Base-by-base conservation (phyloP, 306 rosid genomes). In the Aeschynomene evenia region DNA sequence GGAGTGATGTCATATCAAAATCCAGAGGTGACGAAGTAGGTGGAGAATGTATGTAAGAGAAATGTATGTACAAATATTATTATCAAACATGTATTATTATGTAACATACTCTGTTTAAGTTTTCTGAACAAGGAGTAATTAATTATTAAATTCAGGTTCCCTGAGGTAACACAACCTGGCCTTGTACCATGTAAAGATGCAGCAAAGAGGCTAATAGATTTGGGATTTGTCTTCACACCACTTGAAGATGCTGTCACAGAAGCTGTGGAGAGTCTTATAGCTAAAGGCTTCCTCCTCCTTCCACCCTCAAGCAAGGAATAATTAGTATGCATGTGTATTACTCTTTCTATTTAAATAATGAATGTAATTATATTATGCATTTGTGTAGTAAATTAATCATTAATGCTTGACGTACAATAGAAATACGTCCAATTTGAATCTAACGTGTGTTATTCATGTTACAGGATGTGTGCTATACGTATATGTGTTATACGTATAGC, bases 141-240 rank as follows among this genome's bases (percentile, higher is more conserved):
- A n/a, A n/a, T n/a, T n/a, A n/a, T n/a, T 28, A 3, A 40, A 13
- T 81, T 74, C 91, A 93, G 98, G 62, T 86, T 93, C 67, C 74
- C 36, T 1, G 73, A 54, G 5, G 94, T 86, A 81, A 93, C 98
- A 57, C 97, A 88, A 65, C 97, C 90, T 36, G 94, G 94, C 4
- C 54, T 93, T 51, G 67, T 69, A 67, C 79, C 83, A 15, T 82
- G 86, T 75, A 66, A 70, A 76, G 87, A 85, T 72, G 97, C 97
- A 59, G 89, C 97, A 7, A 93, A 51, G 84, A 85, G 83, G 73
- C 72, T 93, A 48, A 80, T 85, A 9, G 83, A 90, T 48, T 76
- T 93, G 76, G 98, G 94, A 10, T 57, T 88, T 36, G 82, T 71
- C 52, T 90, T 93, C 67, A 84, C 85, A 0, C 97, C 96, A 7